Percentiles rank a stretch among this genome's conserved stretches.
These are phyloP conservation scores for Candida suzukii DNA, from an alignment of 805 yeast genomes.

Conservation along the genomic window DNA sequence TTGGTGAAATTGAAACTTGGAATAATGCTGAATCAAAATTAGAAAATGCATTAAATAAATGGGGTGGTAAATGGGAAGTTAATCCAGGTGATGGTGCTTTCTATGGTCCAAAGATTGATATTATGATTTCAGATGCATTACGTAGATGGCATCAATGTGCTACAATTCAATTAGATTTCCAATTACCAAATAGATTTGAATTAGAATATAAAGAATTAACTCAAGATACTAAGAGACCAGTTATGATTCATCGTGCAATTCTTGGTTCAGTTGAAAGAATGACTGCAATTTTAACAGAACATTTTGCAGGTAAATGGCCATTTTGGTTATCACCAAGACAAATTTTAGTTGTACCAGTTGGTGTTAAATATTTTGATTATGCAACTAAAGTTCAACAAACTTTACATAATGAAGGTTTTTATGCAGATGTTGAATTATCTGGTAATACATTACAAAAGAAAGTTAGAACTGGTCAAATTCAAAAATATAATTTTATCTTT, in stretches of 20 bases:
- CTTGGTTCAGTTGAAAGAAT: constrained; percentile 98
- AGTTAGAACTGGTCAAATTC: constrained; percentile 93
- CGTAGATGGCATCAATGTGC: constrained; percentile 99
- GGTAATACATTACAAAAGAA: constrained; percentile 98
- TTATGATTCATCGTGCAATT: constrained; percentile 98
- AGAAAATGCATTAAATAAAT: constrained; percentile 72
- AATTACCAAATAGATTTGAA: constrained; percentile 89
- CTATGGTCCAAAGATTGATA: constrained; percentile 94
- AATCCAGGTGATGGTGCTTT: constrained; percentile 98
- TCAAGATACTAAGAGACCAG: constrained; percentile 76
- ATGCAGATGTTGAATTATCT: constrained; percentile 85
- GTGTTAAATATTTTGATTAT: constrained; percentile 85
- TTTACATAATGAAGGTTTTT: constrained; percentile 70
- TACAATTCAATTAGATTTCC: constrained; percentile 97
- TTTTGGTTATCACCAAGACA: constrained; percentile 99
- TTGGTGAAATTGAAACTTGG: constrained; percentile 95
- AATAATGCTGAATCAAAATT: constrained; percentile 81
- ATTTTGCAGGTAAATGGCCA: constrained; percentile 99
- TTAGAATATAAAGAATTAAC: constrained; percentile 66
- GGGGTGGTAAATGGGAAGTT: constrained; percentile 86
- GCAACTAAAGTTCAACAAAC: constrained; percentile 74
- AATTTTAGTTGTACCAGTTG: constrained; percentile 92
- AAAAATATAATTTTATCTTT: constrained; percentile 91
- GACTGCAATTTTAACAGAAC: constrained; percentile 98
- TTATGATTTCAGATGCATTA: constrained; percentile 89